Evolutionary conservation across 331 rosid species (phyloP), one percentile per base, ranked within the genome.

Genomic region (Quercus tomentella): DNA sequence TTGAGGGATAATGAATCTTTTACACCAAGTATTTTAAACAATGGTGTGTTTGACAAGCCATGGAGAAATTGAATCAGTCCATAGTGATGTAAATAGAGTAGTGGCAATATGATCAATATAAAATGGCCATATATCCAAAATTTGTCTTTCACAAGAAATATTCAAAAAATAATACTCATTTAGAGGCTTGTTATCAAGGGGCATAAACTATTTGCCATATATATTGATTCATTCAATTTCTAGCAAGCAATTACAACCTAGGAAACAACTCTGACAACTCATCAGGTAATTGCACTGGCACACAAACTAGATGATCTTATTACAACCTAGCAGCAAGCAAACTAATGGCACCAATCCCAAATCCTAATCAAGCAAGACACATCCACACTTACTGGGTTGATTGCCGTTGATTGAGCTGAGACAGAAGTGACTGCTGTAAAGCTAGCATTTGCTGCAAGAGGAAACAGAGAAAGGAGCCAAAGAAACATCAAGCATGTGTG

Each of bases 391-490:
- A 89, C 93, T 77, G 91, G 57, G 81, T 77, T 49, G 89, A 73
- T 31, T 74, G 93, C 52, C 73, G 91, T 37, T 79, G 88, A 82
- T 83, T 85, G 73, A 83, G 78, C 83, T 82, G 85, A 70, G 93
- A 77, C 30, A 79, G 65, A 70, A 89, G 86, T 6, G 89, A 77
- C 58, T 83, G 93, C 81, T 89, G 93, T n/a, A 85, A 58, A 22
- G 88, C n/a, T 9, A 87, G 84, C 87, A 87, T 68, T 89, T 89
- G 93, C 91, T 89, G 88, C 80, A 16, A 78, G 67, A 71, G 54
- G 15, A 41, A 77, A 73, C 67, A 76, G 4, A 45, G 54, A 57
- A 25, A 31, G 49, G 51, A 79, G 73, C 70, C 63, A 20, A n/a
- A 23, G 9, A 35, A 69, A 57, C 20, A 75, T 75, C 55, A 61